Conservation (phyloP, 495 filamentous ascomycete genomes). For the Thozetella sp. region DNA sequence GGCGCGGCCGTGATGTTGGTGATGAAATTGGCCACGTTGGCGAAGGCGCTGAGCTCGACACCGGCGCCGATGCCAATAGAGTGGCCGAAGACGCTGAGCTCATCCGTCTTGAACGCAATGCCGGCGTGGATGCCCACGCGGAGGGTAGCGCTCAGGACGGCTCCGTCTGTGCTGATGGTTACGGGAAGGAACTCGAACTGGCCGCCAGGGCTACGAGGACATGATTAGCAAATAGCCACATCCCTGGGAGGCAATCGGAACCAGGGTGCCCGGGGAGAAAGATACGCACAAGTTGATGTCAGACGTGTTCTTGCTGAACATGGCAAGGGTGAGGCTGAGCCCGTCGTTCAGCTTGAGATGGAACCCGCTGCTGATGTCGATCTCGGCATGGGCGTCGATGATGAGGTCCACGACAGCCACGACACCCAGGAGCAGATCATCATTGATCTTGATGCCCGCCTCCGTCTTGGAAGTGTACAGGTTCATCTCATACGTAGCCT, state of each 20-base stretch:
- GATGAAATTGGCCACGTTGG: slow-evolving; percentile 53
- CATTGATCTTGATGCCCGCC: slow-evolving; percentile 34
- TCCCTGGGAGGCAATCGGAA: not conserved
- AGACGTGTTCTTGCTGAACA: slow-evolving; percentile 47
- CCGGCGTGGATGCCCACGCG: slow-evolving; percentile 46
- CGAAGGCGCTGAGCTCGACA: slow-evolving; percentile 46
- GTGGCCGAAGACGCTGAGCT: slow-evolving; percentile 7
- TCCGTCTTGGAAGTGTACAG: slow-evolving; percentile 45
- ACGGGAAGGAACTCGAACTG: slow-evolving; percentile 61
- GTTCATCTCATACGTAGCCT: slow-evolving; percentile 49
- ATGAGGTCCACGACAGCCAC: slow-evolving; percentile 50
- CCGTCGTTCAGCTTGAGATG: slow-evolving; percentile 53
- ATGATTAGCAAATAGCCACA: no score
- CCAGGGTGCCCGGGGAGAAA: not conserved
- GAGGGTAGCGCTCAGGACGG: slow-evolving; percentile 43
- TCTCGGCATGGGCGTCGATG: slow-evolving; percentile 39
- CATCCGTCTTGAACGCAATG: slow-evolving; percentile 27
- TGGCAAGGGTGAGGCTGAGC: slow-evolving; percentile 36
- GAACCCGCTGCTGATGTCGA: slow-evolving; percentile 53
- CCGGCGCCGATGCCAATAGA: slow-evolving; percentile 32
- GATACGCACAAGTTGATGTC: slow-evolving; percentile 43
- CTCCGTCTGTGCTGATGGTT: slow-evolving; percentile 37
- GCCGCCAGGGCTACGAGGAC: slow-evolving; percentile 45
- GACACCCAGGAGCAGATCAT: slow-evolving; percentile 39
- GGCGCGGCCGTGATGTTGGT: slow-evolving; percentile 41